Evolutionary conservation across 2,329 filamentous ascomycete species (phyloP), one percentile per base, ranked within the genome.

Genomic region (Beauveria medogensis): DNA sequence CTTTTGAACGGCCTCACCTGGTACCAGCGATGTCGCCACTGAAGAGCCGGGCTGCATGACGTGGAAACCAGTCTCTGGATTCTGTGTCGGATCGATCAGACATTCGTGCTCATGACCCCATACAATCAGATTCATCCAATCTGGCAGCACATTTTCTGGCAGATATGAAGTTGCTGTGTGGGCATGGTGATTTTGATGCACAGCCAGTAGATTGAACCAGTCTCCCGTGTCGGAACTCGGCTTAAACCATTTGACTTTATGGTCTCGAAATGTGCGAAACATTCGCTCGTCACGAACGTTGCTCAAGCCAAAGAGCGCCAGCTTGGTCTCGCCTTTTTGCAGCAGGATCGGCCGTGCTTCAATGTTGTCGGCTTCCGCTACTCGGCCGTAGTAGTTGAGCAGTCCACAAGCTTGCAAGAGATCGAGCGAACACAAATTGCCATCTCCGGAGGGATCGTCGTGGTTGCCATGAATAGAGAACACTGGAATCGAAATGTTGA

Each of bases 101-200:
- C 94, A 99, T 72, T 99, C 93, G 70, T 99, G 94, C 73, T 99
- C 94, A 69, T 99, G 94, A 3, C 94, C 94, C 94, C 94, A 99
- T 55, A 99, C 83, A 0, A 99, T 85, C 5, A 99, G 80, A 69
- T 99, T 89, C 64, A 99, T 78, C 77, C 95, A 97, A 20, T 91
- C 87, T 0, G 94, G 95, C 0, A 99, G 79, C 68, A 97, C 94
- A 67, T 89, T 91, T 69, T 99, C 95, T 0, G 95, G 93, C 0
- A 99, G 81, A 69, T 96, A 97, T n/a, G 90, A 88, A 0, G 93
- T 97, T 20, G 92, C 85, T 0, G 91, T 96, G 69, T 97, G 89
- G 0, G 92, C 91, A 68, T 94, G 86, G 69, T 97, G 94, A 67
- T 99, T 99, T 70, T 99, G 94, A 70, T 99, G 94, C 3, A 99